Conservation (phyloP, 306 rosid species). For the Cercis canadensis region DNA sequence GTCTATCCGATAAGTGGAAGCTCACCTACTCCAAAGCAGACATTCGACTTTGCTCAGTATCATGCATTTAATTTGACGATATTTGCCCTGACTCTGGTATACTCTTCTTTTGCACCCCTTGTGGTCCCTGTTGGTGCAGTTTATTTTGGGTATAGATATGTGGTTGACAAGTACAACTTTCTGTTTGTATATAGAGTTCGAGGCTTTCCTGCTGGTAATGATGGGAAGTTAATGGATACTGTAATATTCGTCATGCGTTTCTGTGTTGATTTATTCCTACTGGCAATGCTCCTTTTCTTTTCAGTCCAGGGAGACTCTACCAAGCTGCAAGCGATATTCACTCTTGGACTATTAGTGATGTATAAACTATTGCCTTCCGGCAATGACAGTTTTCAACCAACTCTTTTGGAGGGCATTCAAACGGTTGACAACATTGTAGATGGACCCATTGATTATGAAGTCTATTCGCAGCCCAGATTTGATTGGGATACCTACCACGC, state of each 20-base stretch:
- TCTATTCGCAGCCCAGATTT: slow-evolving; percentile 87
- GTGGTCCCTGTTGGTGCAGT: slow-evolving; percentile 92
- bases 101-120: slow-evolving; percentile 86
- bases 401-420: slow-evolving; percentile 79
- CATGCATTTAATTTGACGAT: slow-evolving; percentile 92
- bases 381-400: slow-evolving; percentile 62
- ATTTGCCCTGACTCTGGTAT: slow-evolving; percentile 88
- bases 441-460: slow-evolving; percentile 86
- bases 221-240: slow-evolving; percentile 91
- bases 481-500: slow-evolving; percentile 84
- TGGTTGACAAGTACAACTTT: slow-evolving; percentile 96
- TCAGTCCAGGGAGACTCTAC: slow-evolving; percentile 91
- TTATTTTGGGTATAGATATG: slow-evolving; percentile 92
- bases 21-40: slow-evolving; percentile 85
- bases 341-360: slow-evolving; percentile 78
- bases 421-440: slow-evolving; percentile 73
- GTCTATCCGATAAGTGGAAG: slow-evolving; percentile 79
- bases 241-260: slow-evolving; percentile 88
- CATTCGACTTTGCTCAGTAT: slow-evolving; percentile 95
- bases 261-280: slow-evolving; percentile 80
- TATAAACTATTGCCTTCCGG: slow-evolving; percentile 78
- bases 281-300: slow-evolving; percentile 92
- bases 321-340: slow-evolving; percentile 94
- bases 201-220: slow-evolving; percentile 97
- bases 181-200: slow-evolving; percentile 86